phyloP scores from a whole-genome alignment of 1,284 basidiomycete species.

The Pseudozyma tsukubaensis region DNA sequence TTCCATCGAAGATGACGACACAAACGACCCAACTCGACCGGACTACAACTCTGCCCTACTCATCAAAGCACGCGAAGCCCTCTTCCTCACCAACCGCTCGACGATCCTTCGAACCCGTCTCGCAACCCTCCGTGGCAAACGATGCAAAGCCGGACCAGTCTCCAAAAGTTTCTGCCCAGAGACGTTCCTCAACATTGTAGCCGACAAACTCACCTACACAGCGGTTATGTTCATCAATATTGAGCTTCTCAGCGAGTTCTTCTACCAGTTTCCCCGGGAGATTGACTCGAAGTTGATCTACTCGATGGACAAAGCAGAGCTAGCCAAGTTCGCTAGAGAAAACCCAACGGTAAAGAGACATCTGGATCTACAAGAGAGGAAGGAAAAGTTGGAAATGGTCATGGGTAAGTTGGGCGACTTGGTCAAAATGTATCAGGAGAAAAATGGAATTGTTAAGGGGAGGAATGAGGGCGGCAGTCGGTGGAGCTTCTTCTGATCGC shows the following conservation, averaged over 20 bases:
- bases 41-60: constrained; percentile 80
- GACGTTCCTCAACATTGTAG: constrained; percentile 93
- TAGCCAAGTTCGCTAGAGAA: constrained; percentile 89
- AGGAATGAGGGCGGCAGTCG: constrained; percentile 15
- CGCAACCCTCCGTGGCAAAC: constrained; percentile 83
- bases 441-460: constrained; percentile 21
- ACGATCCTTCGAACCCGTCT: constrained; percentile 85
- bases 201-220: constrained; percentile 95
- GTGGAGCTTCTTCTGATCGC: constrained; percentile 61
- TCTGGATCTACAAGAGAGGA: constrained; percentile 94
- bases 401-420: constrained; percentile 68
- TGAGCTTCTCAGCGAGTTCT: constrained; percentile 96
- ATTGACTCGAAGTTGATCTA: constrained; percentile 95
- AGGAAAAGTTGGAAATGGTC: constrained; percentile 82
- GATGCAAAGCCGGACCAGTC: constrained; percentile 86
- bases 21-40: constrained; percentile 71
- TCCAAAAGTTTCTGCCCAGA: constrained; percentile 93
- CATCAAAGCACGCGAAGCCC: constrained; percentile 84
- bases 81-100: constrained; percentile 84
- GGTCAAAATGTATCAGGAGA: constrained; percentile 69
- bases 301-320: constrained; percentile 86
- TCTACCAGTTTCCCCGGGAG: constrained; percentile 98
- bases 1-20: constrained; percentile 60
- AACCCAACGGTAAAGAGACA: constrained; percentile 87
- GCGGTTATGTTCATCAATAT: constrained; percentile 94